Percentiles rank a stretch among this genome's conserved stretches.
Conservation (phyloP, 129 eudicot species). For the Centella asiatica region DNA sequence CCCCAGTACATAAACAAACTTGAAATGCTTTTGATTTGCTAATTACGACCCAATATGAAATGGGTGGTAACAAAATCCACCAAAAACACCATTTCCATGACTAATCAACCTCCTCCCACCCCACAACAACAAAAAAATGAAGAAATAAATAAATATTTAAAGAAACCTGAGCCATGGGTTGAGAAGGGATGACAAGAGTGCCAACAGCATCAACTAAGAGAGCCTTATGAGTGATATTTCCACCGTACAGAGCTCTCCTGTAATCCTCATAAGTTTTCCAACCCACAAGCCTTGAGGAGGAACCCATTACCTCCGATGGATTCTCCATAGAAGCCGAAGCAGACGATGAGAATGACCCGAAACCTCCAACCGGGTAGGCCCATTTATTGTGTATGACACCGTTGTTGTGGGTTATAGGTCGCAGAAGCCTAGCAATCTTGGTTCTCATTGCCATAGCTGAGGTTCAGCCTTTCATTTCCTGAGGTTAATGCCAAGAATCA, state of each 20-base stretch:
- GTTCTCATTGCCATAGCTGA: constrained; percentile 8
- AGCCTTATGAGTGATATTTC: constrained; percentile 79
- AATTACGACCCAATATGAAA: not conserved
- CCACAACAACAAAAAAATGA: not conserved
- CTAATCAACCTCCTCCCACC: too few species aligned
- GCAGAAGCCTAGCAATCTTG: constrained; percentile 14
- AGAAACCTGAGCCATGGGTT: constrained; percentile 93
- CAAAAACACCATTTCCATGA: not conserved
- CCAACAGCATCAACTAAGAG: constrained; percentile 97
- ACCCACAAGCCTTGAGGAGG: constrained; percentile 40
- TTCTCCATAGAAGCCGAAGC: constrained; percentile 27
- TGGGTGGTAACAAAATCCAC: not conserved
- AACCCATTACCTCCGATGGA: constrained; percentile 22
- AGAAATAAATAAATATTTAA: not conserved
- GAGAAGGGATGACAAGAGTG: constrained; percentile 91
- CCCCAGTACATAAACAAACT: not conserved
- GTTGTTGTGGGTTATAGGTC: constrained; percentile 9
- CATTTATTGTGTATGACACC: constrained; percentile 8
- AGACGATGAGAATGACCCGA: constrained; percentile 13
- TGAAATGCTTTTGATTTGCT: not conserved
- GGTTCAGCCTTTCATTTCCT: constrained; percentile 10
- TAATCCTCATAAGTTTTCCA: constrained; percentile 67
- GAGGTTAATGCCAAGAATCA: not conserved
- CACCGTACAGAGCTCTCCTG: constrained; percentile 75
- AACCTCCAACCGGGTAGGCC: constrained; percentile 16